Evolutionary conservation across 441 rosid species (phyloP).

Genomic region (Bruguiera hainesii): DNA sequence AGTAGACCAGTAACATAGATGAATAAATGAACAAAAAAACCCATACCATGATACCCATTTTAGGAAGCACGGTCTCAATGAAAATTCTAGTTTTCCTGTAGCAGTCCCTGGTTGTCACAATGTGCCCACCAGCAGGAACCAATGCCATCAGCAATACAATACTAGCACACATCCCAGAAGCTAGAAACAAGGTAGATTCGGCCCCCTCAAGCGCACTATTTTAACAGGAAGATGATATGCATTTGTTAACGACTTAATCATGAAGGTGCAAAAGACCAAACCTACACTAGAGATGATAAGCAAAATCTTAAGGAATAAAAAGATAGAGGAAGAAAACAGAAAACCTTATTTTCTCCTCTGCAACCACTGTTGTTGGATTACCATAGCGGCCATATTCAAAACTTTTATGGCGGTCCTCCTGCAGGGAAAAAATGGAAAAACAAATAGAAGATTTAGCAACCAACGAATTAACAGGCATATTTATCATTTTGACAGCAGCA

Average conservation of each 20-base stretch:
- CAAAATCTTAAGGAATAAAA: not conserved
- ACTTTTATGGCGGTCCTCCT: conserved; percentile 82
- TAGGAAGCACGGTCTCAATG: conserved; percentile 90
- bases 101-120: conserved; percentile 96
- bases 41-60: conserved; percentile 79
- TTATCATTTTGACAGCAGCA: too few relatives aligned
- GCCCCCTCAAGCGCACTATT: conserved; percentile 94
- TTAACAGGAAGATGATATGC: not conserved
- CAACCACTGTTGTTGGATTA: conserved; percentile 86
- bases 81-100: conserved; percentile 94
- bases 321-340: not conserved
- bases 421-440: not conserved
- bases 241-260: conserved; percentile 11
- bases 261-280: not conserved
- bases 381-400: conserved; percentile 99
- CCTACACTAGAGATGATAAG: not conserved
- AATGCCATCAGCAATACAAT: conserved; percentile 81
- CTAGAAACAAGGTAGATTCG: conserved; percentile 88
- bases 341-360: conserved; percentile 86
- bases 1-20: conserved; percentile 9
- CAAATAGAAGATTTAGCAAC: too few relatives aligned
- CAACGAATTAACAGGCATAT: too few relatives aligned
- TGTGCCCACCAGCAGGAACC: conserved; percentile 97
- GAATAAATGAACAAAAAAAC: not conserved
- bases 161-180: conserved; percentile 99